phyloP scores from a whole-genome alignment of 441 rosid species.

The Erysimum cheiri region DNA sequence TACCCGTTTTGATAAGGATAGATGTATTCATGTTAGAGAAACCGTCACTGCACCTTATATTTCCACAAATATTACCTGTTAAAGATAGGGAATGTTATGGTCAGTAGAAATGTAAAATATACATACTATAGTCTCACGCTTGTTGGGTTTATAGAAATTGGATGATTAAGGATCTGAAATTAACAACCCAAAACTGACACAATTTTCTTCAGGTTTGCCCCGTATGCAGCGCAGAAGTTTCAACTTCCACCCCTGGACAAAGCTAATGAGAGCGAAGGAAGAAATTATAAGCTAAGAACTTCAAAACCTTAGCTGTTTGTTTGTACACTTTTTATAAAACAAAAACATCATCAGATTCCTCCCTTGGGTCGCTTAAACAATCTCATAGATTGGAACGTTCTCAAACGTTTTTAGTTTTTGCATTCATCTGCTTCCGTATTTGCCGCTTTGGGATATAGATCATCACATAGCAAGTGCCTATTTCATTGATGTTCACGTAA shows the following conservation, averaged over 20 bases:
- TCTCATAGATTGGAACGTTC: constrained; percentile 30
- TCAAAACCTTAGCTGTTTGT: constrained; percentile 37
- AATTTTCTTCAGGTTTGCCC: constrained; percentile 71
- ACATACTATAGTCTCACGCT: background rate
- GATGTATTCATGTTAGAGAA: background rate
- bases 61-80: constrained; percentile 2
- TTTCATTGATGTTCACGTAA: constrained; percentile 7
- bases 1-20: constrained; percentile 11
- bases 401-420: background rate
- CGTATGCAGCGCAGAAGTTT: constrained; percentile 77
- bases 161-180: background rate
- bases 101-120: constrained; percentile 8
- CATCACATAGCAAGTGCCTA: background rate
- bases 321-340: constrained; percentile 35
- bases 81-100: background rate
- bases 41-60: constrained; percentile 1
- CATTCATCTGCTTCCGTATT: constrained; percentile 10
- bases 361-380: constrained; percentile 16
- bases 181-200: constrained; percentile 4
- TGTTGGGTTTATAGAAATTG: constrained; percentile 8
- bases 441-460: background rate
- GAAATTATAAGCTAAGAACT: constrained; percentile 40
- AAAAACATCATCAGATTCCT: constrained; percentile 12
- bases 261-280: constrained; percentile 42
- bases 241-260: constrained; percentile 62